These are phyloP conservation scores for Didymella keratinophila DNA, from an alignment of 2,329 filamentous ascomycete genomes.

Conservation along the genomic window DNA sequence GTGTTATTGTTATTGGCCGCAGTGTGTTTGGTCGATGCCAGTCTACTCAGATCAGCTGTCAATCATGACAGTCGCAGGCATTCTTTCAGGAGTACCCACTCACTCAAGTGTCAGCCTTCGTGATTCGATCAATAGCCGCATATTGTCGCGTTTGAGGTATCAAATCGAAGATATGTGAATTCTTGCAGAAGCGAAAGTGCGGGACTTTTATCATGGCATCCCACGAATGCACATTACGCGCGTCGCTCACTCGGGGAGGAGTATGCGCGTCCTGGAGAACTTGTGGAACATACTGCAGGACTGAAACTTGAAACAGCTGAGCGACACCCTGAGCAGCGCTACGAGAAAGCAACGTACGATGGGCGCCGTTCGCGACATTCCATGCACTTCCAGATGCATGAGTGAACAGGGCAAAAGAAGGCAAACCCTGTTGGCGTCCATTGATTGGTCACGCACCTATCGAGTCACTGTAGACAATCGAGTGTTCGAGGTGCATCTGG, in stretches of 20 bases:
- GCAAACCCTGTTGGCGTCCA: no score
- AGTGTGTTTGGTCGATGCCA: constrained; percentile 8
- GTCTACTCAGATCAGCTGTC: constrained; percentile 4
- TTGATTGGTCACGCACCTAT: no score
- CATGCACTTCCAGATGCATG: no score
- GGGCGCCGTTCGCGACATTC: no score
- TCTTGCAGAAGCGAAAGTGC: background rate
- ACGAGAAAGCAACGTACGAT: no score
- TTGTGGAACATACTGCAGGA: background rate
- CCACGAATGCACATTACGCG: constrained; percentile 4
- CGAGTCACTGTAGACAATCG: no score
- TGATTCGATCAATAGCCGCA: constrained; percentile 20
- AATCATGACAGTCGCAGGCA: no score
- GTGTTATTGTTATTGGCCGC: no score
- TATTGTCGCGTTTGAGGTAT: constrained; percentile 7
- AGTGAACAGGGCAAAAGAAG: no score
- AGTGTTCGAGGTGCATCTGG: no score
- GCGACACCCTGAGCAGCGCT: no score
- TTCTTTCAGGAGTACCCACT: constrained; percentile 16
- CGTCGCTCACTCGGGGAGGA: no score
- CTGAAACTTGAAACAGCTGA: constrained; percentile 7
- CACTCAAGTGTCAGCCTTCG: constrained; percentile 17
- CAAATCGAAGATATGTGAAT: constrained; percentile 6
- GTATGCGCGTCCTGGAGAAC: constrained; percentile 15
- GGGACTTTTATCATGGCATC: constrained; percentile 11